phyloP scores from a whole-genome alignment of 306 rosid genomes.

The Medicago lupulina region DNA sequence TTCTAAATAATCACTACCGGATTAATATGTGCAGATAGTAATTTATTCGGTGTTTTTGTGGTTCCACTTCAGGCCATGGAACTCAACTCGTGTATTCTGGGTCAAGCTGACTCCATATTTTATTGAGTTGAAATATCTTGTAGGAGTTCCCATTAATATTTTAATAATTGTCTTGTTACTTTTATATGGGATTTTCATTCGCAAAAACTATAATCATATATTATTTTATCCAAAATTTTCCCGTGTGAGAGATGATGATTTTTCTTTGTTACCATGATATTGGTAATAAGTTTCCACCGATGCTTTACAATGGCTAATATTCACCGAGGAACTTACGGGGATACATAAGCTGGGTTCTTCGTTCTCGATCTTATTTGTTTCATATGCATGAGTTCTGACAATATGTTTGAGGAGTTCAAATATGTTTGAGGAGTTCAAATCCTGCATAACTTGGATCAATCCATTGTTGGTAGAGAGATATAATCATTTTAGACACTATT shows the following conservation, averaged over 20 bases:
- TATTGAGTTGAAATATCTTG: conserved; percentile 26
- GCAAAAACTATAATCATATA: neutral
- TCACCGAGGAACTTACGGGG: no score
- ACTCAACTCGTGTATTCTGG: conserved; percentile 35
- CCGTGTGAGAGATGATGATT: neutral
- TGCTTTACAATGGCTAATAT: no score
- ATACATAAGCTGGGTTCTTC: no score
- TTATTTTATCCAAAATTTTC: neutral
- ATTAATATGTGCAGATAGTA: conserved; percentile 67
- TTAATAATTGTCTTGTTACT: conserved; percentile 7
- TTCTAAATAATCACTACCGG: conserved; percentile 32
- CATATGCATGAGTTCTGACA: no score
- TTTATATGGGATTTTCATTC: conserved; percentile 20
- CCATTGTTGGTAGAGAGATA: no score
- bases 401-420: no score
- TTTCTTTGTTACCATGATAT: no score
- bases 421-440: no score
- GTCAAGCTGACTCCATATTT: conserved; percentile 45
- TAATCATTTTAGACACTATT: neutral
- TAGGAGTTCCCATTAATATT: conserved; percentile 37
- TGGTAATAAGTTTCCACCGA: no score
- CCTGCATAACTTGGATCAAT: no score
- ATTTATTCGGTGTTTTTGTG: conserved; percentile 36
- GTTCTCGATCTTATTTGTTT: no score
- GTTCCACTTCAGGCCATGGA: conserved; percentile 47